Base-by-base conservation (phyloP, 164 flowering plant species). In the Stephania japonica region DNA sequence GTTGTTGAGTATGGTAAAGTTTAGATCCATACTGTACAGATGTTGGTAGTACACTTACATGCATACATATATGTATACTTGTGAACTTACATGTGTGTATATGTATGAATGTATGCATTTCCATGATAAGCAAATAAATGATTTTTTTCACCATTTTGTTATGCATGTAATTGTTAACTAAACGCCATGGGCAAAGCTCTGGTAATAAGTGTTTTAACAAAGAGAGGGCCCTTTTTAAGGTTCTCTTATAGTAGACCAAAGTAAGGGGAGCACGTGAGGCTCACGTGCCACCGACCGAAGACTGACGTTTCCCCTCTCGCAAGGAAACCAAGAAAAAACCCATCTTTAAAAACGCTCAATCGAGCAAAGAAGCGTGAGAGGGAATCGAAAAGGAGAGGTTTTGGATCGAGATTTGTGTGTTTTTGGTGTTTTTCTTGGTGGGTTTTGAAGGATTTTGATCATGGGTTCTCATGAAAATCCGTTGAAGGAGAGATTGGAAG, bases 401-500 rank as follows among this genome's bases (percentile, higher is more conserved):
- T 13, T 8, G 14, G 7, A 44, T 32, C 50, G 19, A 56, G 2
- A 56, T 19, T 56, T 14, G n/a, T 0, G 19, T n/a, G 14, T 19
- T 56, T 6, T 50, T 11, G 10, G 1, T 56, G n/a, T 19, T 56
- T 56, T 44, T 44, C 3, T 4, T 8, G 50, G 50, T 8, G 14
- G 10, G 10, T 56, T 56, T 21, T 16, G 63, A 56, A 56, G 63
- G 23, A 7, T 50, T 50, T 56, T 10, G 49, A 73, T 27, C 65
- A 79, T 81, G 85, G 81, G 73, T n/a, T 84, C 82, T 1, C 38
- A 32, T 32, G 89, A 83, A 70, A 86, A 80, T 23, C 27, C 42
- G 4, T 49, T 90, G 79, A 80, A 75, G 74, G 80, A 70, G 50
- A 83, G 77, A 75, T 74, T 96, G 78, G 87, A 82, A 65, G 92